Evolutionary conservation across 495 filamentous ascomycete species (phyloP), one percentile per base, ranked within the genome.

Genomic region (Parathielavia appendiculata): DNA sequence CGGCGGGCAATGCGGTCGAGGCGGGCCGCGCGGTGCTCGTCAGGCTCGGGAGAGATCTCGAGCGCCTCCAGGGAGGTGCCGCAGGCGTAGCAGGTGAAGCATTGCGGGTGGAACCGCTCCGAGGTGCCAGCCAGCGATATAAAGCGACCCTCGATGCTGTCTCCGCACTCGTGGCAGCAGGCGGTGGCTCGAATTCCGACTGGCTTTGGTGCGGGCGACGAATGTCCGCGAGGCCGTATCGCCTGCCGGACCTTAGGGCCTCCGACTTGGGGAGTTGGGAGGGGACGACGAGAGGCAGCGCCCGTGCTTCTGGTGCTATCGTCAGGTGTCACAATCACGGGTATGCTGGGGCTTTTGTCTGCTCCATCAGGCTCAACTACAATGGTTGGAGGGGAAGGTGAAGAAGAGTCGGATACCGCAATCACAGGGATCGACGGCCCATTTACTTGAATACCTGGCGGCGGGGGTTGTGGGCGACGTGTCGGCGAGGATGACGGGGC

Each of bases 11-110:
- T 88, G 35, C 87, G 80, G 14, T 83, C 84, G 1, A 95, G 75
- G 26, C 93, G 84, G 47, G 86, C 86, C 0, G 70, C 72, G 20
- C 89, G 84, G 63, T 81, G 81, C 14, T 77, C 71, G 11, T 89
- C 82, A 0, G 95, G 93, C 67, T 99, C 93, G 3, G 91, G 89
- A 59, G 92, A 95, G 73, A 99, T 97, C 32, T 93, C 95, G 26
- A 99, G 87, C 54, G 90, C 91, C 74, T 97, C 95, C 45, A 99
- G 88, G 2, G 81, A 76, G 5, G 91, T 93, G 45, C 86, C 82
- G 73, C 93, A 99, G 59, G 90, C 81, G 73, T 88, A 87, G 73
- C 93, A 99, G 19, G 81, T 77, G 73, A 99, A 97, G 72, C 93
- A 99, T 58, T 88, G 84, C 0, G 95, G 91, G 66, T 99, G 93